Evolutionary conservation across 2,329 filamentous ascomycete species (phyloP).

Genomic region (Fusarium neocosmosporiellum): DNA sequence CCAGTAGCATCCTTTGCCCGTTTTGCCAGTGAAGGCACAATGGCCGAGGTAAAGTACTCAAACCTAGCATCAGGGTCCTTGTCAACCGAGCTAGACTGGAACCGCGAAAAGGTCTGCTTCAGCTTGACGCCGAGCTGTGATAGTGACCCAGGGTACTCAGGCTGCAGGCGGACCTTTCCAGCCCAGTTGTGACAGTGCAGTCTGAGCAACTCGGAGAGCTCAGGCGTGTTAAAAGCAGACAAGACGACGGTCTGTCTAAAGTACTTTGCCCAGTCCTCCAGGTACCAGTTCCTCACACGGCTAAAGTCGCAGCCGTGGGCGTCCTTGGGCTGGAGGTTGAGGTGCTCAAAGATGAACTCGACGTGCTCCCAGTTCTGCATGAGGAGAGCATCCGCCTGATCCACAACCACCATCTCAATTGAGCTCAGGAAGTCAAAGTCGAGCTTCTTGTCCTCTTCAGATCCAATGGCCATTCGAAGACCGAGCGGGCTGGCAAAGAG

Average conservation of each 20-base stretch:
- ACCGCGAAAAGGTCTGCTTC: conserved; percentile 90
- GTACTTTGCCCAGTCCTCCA: conserved; percentile 84
- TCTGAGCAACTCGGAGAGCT: conserved; percentile 83
- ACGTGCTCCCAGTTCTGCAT: conserved; percentile 99
- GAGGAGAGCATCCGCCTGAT: conserved; percentile 91
- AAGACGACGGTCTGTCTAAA: conserved; percentile 89
- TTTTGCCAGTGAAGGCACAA: conserved; percentile 80
- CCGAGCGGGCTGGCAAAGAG: conserved; percentile 92
- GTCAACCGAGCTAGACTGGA: conserved; percentile 76
- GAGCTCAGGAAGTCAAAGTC: conserved; percentile 95
- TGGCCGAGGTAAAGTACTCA: conserved; percentile 86
- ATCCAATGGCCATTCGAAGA: conserved; percentile 88
- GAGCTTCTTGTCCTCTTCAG: conserved; percentile 71
- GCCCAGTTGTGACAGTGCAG: conserved; percentile 82
- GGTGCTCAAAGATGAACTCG: conserved; percentile 88
- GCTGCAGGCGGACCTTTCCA: conserved; percentile 80
- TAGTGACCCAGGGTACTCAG: conserved; percentile 77
- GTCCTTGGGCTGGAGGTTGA: conserved; percentile 91
- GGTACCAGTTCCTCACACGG: conserved; percentile 89
- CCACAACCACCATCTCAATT: conserved; percentile 88
- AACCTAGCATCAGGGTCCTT: conserved; percentile 90
- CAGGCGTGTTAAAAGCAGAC: conserved; percentile 86
- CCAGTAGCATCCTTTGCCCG: conserved; percentile 73
- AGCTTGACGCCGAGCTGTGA: conserved; percentile 77
- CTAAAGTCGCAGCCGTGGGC: conserved; percentile 94